Evolutionary conservation across 2,329 filamentous ascomycete genomes (phyloP), one percentile per base, ranked within the genome.

Genomic region (Paraphaeosphaeria minitans): DNA sequence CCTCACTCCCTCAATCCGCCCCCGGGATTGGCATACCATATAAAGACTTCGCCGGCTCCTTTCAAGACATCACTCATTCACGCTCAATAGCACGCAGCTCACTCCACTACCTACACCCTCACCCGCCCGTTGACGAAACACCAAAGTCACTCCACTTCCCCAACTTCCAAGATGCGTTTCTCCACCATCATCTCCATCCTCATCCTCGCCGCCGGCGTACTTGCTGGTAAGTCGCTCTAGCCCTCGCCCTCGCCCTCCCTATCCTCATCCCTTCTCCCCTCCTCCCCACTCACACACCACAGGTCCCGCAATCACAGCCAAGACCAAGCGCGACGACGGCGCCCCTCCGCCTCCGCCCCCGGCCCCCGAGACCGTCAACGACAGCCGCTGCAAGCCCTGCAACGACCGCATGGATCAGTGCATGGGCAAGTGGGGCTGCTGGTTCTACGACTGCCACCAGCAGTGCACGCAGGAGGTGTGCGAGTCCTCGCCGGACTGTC

Each of bases 361-460:
- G 5, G 19, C 21, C 12, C 49, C n/a, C 12, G 19, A 13, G 48
- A n/a, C n/a, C n/a, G n/a, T 39, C 19, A 6, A 3, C 35, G 13
- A 41, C 6, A 21, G 47, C 33, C 37, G 50, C 16, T 53, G 50
- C 39, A 33, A 5, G 2, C 37, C 50, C 14, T 53, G 50, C 50
- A 43, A 53, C 33, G 49, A 52, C 19, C 33, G 10, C 33, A 27
- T 41, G 19, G 27, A 52, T 14, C n/a, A 52, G 13, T 52, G 49
- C 37, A 52, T 52, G 35, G 16, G 16, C 35, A n/a, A 52, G 13
- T 52, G 49, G 35, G 16, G 13, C 1, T 52, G 35, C 22, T 52
- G 35, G 49, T 27, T 52, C 49, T 42, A 27, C 49, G 29, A 52
- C 31, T 52, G 35, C 49, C n/a, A 41, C 1, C 21, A 7, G 14